Evolutionary conservation across 2,329 filamentous ascomycete species (phyloP).

Genomic region (Shiraia bambusicola): DNA sequence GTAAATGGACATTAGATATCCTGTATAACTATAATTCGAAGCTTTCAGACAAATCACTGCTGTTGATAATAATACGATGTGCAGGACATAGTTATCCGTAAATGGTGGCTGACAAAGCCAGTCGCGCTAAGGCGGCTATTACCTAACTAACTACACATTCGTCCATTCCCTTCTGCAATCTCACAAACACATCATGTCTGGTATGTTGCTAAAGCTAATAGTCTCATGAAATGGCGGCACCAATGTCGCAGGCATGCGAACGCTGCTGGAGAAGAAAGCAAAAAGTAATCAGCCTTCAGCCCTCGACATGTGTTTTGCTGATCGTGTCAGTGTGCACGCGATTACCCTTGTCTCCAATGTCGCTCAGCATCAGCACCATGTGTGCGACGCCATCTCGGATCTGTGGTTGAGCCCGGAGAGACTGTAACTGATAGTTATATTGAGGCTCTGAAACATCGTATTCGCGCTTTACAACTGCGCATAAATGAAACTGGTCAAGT

Average conservation of each 20-base stretch:
- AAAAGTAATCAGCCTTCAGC: slow-evolving; percentile 6
- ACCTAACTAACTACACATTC: too few species aligned
- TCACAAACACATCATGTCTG: background rate
- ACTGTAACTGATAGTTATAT: slow-evolving; percentile 4
- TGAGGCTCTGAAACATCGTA: slow-evolving; percentile 5
- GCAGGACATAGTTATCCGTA: too few species aligned
- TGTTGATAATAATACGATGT: too few species aligned
- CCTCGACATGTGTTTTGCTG: background rate
- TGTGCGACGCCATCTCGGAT: slow-evolving; percentile 7
- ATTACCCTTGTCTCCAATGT: slow-evolving; percentile 11
- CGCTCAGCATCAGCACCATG: slow-evolving; percentile 5
- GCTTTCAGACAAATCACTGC: too few species aligned
- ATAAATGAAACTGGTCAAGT: background rate
- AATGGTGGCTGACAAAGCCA: too few species aligned
- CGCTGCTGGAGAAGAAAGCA: slow-evolving; percentile 20
- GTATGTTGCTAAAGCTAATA: background rate
- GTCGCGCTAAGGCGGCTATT: too few species aligned
- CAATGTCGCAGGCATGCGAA: slow-evolving; percentile 15
- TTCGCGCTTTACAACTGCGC: slow-evolving; percentile 2
- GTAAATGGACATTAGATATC: background rate
- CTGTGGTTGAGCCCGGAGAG: slow-evolving; percentile 1
- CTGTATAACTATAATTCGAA: background rate
- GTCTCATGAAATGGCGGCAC: slow-evolving; percentile 3
- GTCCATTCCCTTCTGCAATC: too few species aligned
- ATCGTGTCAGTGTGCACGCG: slow-evolving; percentile 9